Evolutionary conservation across 805 yeast genomes (phyloP).

Genomic region (Candida easanensis): DNA sequence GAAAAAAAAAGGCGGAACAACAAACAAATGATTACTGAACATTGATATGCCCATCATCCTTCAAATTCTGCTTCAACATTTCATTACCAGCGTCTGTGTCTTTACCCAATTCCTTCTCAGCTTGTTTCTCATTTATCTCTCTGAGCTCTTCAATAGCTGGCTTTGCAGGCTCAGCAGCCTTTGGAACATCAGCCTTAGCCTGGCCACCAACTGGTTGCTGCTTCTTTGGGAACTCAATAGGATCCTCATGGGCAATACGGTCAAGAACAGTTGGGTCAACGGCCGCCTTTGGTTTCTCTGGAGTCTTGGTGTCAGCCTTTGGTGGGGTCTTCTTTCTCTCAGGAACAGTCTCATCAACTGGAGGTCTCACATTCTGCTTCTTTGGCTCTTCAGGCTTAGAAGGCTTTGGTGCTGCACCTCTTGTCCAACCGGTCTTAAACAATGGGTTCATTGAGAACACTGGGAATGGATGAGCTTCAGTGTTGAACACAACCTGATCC

Average conservation of each 20-base stretch:
- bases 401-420: conserved; percentile 22
- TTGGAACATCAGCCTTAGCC: conserved; percentile 11
- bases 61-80: conserved; percentile 5
- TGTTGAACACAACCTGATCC: conserved; percentile 73
- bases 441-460: conserved; percentile 48
- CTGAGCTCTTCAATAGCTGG: conserved; percentile 22
- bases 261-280: not conserved
- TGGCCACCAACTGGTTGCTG: not conserved
- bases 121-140: conserved; percentile 10
- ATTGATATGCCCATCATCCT: conserved; percentile 13
- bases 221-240: not conserved
- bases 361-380: conserved; percentile 25
- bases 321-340: not conserved
- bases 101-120: not conserved
- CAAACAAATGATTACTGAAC: too few relatives aligned
- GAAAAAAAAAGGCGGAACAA: too few relatives aligned
- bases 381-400: conserved; percentile 8
- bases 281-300: not conserved
- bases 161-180: conserved; percentile 27
- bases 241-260: too few relatives aligned
- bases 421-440: conserved; percentile 63
- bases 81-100: conserved; percentile 3
- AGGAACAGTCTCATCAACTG: conserved; percentile 12
- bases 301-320: not conserved
- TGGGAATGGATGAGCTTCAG: conserved; percentile 96